Conservation (phyloP, 495 filamentous ascomycete species). For the Pseudevernia furfuracea region DNA sequence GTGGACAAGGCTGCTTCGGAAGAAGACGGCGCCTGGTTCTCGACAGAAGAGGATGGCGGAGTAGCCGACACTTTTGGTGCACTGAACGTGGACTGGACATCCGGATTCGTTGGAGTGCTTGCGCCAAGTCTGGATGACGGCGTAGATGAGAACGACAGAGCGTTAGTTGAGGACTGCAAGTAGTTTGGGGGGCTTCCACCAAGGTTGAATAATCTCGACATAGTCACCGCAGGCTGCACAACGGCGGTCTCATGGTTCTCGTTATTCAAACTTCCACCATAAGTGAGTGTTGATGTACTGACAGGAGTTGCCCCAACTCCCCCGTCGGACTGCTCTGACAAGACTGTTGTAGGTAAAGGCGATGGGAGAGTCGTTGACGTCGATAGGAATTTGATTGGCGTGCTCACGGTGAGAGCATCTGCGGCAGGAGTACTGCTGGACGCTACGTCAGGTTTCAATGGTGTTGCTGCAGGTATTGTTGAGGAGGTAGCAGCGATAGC, state of each 20-base stretch:
- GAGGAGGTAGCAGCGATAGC: background rate
- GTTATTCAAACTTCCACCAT: background rate
- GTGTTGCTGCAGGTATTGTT: background rate
- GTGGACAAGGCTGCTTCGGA: background rate
- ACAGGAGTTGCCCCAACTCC: background rate
- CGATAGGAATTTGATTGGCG: background rate
- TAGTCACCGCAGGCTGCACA: conserved; percentile 1
- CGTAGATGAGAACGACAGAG: background rate
- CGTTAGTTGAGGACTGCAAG: background rate
- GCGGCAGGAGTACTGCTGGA: background rate
- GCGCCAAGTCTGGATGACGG: background rate
- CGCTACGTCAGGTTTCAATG: no score
- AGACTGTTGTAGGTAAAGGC: background rate
- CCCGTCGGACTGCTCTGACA: background rate
- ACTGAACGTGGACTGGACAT: background rate
- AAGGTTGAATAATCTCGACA: background rate
- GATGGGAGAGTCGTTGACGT: background rate
- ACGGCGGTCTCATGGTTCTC: background rate
- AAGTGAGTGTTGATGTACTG: background rate
- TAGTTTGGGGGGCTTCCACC: background rate
- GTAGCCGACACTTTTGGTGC: background rate
- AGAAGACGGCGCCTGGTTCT: background rate
- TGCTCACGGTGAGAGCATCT: background rate
- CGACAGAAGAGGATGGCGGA: background rate
- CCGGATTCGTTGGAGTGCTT: background rate